A percentile compares a stretch with the other conserved stretches of the same genome.
Evolutionary conservation across 768 basidiomycete species (phyloP).

Genomic region (Boletus subcaerulescens): DNA sequence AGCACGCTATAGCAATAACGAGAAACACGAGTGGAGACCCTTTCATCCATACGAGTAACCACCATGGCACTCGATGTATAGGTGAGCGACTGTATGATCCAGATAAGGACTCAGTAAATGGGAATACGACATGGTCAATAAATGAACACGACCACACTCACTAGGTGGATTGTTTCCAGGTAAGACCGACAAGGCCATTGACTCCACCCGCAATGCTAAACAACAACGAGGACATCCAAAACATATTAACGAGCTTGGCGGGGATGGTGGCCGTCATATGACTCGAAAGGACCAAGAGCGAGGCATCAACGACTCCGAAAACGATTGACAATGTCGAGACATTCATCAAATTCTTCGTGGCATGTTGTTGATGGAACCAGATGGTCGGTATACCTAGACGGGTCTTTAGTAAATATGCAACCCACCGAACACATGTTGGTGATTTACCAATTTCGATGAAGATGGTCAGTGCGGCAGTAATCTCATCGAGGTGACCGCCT

Average conservation of each 20-base stretch:
- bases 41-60: slow-evolving; percentile 75
- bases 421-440: neutral
- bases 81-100: slow-evolving; percentile 40
- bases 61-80: slow-evolving; percentile 51
- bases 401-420: neutral
- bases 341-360: slow-evolving; percentile 44
- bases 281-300: slow-evolving; percentile 44
- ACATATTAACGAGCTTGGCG: slow-evolving; percentile 42
- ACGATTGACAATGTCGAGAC: slow-evolving; percentile 54
- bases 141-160: slow-evolving; percentile 23
- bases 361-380: slow-evolving; percentile 51
- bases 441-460: slow-evolving; percentile 51
- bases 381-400: slow-evolving; percentile 48
- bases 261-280: slow-evolving; percentile 28
- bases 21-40: slow-evolving; percentile 79
- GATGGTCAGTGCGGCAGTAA: slow-evolving; percentile 42
- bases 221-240: slow-evolving; percentile 53
- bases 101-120: neutral
- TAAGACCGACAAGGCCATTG: slow-evolving; percentile 48
- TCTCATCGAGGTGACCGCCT: slow-evolving; percentile 49
- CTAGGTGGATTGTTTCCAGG: slow-evolving; percentile 57
- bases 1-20: slow-evolving; percentile 77
- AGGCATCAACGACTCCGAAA: slow-evolving; percentile 50
- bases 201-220: slow-evolving; percentile 54
- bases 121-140: neutral